A percentile compares a stretch with the other conserved stretches of the same genome.
phyloP scores from a whole-genome alignment of 306 rosid genomes.

The Malus sylvestris region DNA sequence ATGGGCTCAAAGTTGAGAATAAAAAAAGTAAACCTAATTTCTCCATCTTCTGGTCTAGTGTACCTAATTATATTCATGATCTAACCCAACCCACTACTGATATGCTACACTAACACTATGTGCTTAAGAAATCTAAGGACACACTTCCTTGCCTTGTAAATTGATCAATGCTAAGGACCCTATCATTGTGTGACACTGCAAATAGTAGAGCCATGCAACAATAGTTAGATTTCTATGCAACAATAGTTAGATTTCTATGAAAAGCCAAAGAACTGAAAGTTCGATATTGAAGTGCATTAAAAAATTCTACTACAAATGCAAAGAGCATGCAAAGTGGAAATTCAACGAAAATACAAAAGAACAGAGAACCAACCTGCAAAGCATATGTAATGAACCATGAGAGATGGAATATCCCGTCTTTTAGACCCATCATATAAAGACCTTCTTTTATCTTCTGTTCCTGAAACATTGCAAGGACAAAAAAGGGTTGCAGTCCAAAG shows the following conservation, averaged over 20 bases:
- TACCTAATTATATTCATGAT: not conserved
- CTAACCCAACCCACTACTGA: not conserved
- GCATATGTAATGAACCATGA: slow-evolving; percentile 93
- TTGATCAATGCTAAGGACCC: not conserved
- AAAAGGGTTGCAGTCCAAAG: slow-evolving; percentile 18
- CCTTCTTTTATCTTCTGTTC: slow-evolving; percentile 95
- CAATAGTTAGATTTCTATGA: not conserved
- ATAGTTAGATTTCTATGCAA: not conserved
- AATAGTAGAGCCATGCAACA: not conserved
- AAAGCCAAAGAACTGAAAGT: not conserved
- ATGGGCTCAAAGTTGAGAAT: not conserved
- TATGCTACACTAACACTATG: not conserved
- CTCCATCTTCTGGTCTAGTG: not conserved
- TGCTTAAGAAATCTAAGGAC: not conserved
- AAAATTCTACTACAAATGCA: not conserved
- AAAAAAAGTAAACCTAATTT: not conserved
- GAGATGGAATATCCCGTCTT: slow-evolving; percentile 80
- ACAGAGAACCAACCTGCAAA: slow-evolving; percentile 56
- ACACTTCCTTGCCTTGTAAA: not conserved
- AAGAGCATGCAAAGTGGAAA: not conserved
- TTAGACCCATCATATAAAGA: slow-evolving; percentile 97
- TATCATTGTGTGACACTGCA: not conserved
- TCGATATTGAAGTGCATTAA: not conserved
- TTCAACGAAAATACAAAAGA: slow-evolving; percentile 1
- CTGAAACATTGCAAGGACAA: slow-evolving; percentile 33